A percentile compares a stretch with the other conserved stretches of the same genome.
These are phyloP conservation scores for Leishmania amazonensis DNA, from an alignment of 208 protist species.

Conservation along the genomic window DNA sequence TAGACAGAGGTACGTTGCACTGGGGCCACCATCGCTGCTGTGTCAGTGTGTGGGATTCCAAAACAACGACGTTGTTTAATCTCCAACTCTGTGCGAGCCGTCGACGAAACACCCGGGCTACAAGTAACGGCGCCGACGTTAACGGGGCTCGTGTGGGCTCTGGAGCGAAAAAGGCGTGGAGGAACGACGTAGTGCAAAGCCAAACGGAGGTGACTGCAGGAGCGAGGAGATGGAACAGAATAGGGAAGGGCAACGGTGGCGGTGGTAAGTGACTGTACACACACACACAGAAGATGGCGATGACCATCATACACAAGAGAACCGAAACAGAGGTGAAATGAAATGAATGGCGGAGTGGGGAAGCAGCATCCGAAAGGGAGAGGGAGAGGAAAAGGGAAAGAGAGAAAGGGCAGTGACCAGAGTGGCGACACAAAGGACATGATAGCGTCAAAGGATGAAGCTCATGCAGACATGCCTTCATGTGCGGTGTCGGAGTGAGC, in stretches of 20 bases:
- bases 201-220: not conserved
- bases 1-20: slow-evolving; percentile 86
- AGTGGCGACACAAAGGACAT: no score
- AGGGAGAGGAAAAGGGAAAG: not conserved
- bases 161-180: not conserved
- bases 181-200: not conserved
- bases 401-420: not conserved
- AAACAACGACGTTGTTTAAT: not conserved
- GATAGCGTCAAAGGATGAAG: not conserved
- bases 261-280: not conserved
- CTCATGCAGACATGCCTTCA: not conserved
- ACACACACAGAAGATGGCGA: not conserved
- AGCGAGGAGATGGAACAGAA: not conserved
- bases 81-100: not conserved
- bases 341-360: not conserved
- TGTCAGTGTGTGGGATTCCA: not conserved
- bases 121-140: not conserved
- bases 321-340: not conserved
- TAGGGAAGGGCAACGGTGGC: not conserved
- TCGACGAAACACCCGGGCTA: not conserved
- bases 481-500: not conserved
- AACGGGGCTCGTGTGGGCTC: not conserved
- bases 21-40: slow-evolving; percentile 17
- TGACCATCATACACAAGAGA: not conserved
- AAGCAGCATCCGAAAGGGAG: no score